Conservation (phyloP, 2,329 filamentous ascomycete genomes). For the Pleochaeta shiraiana region DNA sequence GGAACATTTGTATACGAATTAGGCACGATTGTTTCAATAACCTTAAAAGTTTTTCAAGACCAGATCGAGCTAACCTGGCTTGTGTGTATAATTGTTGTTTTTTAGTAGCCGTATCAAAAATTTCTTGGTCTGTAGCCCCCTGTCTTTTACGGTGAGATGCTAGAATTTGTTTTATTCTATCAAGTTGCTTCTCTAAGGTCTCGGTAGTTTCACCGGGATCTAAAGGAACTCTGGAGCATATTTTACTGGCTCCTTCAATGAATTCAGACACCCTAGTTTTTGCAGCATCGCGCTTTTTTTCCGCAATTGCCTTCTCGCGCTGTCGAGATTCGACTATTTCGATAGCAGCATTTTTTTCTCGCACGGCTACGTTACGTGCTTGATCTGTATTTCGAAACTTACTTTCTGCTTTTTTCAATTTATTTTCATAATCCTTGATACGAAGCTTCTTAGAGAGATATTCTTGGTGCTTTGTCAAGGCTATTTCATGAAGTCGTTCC, state of each 20-base stretch:
- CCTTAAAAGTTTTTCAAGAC: slow-evolving; percentile 22
- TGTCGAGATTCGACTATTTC: slow-evolving; percentile 28
- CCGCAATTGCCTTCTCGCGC: slow-evolving; percentile 23
- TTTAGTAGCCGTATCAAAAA: slow-evolving; percentile 26
- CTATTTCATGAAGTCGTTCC: slow-evolving; percentile 24
- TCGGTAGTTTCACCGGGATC: slow-evolving; percentile 39
- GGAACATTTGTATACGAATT: slow-evolving; percentile 54
- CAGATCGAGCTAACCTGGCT: slow-evolving; percentile 24
- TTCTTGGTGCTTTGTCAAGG: slow-evolving; percentile 18
- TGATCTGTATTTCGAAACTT: slow-evolving; percentile 28
- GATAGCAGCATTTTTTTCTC: slow-evolving; percentile 39
- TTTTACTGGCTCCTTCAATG: slow-evolving; percentile 28
- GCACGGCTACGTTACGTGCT: slow-evolving; percentile 30
- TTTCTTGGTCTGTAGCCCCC: slow-evolving; percentile 42
- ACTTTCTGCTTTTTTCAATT: slow-evolving; percentile 31
- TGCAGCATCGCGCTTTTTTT: slow-evolving; percentile 27
- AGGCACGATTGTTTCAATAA: slow-evolving; percentile 36
- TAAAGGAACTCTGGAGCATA: slow-evolving; percentile 37
- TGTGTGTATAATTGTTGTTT: slow-evolving; percentile 22
- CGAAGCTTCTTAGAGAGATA: slow-evolving; percentile 21
- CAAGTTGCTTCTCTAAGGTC: slow-evolving; percentile 31
- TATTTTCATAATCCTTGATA: slow-evolving; percentile 20
- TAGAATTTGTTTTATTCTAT: slow-evolving; percentile 35
- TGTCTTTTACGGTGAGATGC: slow-evolving; percentile 31
- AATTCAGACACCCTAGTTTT: slow-evolving; percentile 29